Base-by-base conservation (phyloP, 2,329 filamentous ascomycete genomes). In the Pseudocercospora vitis region DNA sequence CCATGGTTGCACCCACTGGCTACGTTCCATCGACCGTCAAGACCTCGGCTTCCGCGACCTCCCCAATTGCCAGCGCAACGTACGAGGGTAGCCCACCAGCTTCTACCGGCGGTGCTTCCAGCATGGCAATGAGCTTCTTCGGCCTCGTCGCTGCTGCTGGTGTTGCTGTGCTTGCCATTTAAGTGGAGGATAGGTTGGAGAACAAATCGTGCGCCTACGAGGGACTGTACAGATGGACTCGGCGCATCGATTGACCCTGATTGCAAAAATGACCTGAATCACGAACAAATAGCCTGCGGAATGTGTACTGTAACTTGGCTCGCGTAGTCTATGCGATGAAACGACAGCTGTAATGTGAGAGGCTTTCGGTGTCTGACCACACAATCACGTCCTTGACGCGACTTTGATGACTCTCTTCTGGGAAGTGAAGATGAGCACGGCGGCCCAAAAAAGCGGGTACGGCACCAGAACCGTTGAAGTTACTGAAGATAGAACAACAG, bases 161-260 rank as follows among this genome's bases (percentile, higher is more conserved):
- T 58, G 60, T 73, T 31, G 73, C 72, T 53, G 69, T 73, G 60
- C 67, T 76, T 52, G 65, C 65, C 54, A 52, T 68, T 53, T 69
- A 66, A 59, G 44, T 33, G 14, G n/a, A 16, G 11, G 23, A 45
- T 31, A 26, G 18, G 35, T 21, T 42, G 24, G 21, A 42, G n/a
- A 24, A 12, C 37, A 42, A 21, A 16, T 23, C n/a, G 9, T 26
- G 37, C 19, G 37, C 18, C 37, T 42, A 14, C 24, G 37, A 42
- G 37, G 37, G 21, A 42, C 7, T 45, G 24, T 31, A 28, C 42
- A 45, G 7, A 29, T 31, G 26, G 42, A 31, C 42, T 12, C 42
- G n/a, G 42, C 42, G 42, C 18, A 24, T 23, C 23, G 14, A 29
- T 45, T 45, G 26, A 14, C 14, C 29, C 24, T 42, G 18, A 18